Evolutionary conservation across 495 filamentous ascomycete genomes (phyloP).

Genomic region (Podospora fimiseda): DNA sequence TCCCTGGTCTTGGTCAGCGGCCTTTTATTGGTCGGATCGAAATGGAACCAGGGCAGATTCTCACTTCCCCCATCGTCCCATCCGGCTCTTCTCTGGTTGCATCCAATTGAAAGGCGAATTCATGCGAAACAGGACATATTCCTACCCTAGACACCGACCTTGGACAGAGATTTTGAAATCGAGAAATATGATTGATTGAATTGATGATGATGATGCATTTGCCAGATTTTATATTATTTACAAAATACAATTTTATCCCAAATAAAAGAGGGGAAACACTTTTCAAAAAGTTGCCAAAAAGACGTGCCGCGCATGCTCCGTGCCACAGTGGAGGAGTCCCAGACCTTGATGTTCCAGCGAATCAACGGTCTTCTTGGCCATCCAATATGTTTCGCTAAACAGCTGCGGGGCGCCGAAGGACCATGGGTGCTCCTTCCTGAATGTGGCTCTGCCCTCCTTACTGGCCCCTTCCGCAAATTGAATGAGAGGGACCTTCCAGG

Average conservation of each 20-base stretch:
- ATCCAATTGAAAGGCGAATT: neutral
- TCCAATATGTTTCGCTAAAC: slow-evolving; percentile 28
- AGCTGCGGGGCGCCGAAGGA: slow-evolving; percentile 19
- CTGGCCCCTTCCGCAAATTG: slow-evolving; percentile 31
- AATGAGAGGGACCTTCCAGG: slow-evolving; percentile 7
- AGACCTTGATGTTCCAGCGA: slow-evolving; percentile 16
- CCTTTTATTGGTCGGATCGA: neutral
- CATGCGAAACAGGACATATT: neutral
- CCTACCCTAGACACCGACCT: too few species aligned
- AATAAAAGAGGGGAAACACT: neutral
- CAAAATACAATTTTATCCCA: too few species aligned
- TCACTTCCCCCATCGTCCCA: neutral
- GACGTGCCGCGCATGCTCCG: neutral
- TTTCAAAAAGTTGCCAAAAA: too few species aligned
- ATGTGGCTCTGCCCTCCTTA: slow-evolving; percentile 19
- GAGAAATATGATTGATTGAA: neutral
- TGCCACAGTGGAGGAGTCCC: slow-evolving; percentile 10
- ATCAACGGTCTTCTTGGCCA: slow-evolving; percentile 19
- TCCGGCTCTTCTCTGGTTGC: neutral
- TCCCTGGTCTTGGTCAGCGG: neutral
- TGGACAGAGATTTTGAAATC: neutral
- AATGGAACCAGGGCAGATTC: neutral
- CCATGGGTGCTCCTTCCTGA: slow-evolving; percentile 10
- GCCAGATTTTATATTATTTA: too few species aligned
- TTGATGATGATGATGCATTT: neutral